phyloP scores from a whole-genome alignment of 139 green algal genomes.

The Chloropicon primus region DNA sequence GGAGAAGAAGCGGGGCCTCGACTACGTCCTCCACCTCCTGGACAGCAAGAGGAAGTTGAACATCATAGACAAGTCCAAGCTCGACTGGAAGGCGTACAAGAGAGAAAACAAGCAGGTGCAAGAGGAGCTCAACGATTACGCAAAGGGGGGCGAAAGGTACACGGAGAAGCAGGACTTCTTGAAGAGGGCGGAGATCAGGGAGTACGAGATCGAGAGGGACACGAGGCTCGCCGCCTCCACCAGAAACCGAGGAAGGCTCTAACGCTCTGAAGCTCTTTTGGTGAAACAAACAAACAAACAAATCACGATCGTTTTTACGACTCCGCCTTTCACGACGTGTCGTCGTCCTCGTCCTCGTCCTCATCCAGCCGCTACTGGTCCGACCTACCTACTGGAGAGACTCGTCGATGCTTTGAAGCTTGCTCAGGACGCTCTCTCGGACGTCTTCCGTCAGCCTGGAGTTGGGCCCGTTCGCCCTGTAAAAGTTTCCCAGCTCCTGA shows the following conservation, averaged over 20 bases:
- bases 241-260: not conserved
- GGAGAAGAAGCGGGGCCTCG: conserved; percentile 22
- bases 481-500: not conserved
- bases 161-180: conserved; percentile 77
- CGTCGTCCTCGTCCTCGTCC: too few species aligned
- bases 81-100: conserved; percentile 73
- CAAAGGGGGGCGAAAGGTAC: not conserved
- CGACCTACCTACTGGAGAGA: not conserved
- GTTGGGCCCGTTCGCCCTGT: not conserved
- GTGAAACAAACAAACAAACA: too few species aligned
- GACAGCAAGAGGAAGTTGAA: conserved; percentile 50
- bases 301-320: too few species aligned
- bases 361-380: too few species aligned
- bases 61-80: conserved; percentile 74
- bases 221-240: conserved; percentile 28
- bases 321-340: too few species aligned
- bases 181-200: conserved; percentile 53
- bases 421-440: not conserved
- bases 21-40: conserved; percentile 38
- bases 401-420: not conserved
- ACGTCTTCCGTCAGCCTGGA: not conserved
- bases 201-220: conserved; percentile 80
- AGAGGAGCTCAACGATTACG: conserved; percentile 40
- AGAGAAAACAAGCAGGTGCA: conserved; percentile 26
- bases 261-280: too few species aligned